Conservation (phyloP, 2,329 filamentous ascomycete species). For the Neonectria ditissima region DNA sequence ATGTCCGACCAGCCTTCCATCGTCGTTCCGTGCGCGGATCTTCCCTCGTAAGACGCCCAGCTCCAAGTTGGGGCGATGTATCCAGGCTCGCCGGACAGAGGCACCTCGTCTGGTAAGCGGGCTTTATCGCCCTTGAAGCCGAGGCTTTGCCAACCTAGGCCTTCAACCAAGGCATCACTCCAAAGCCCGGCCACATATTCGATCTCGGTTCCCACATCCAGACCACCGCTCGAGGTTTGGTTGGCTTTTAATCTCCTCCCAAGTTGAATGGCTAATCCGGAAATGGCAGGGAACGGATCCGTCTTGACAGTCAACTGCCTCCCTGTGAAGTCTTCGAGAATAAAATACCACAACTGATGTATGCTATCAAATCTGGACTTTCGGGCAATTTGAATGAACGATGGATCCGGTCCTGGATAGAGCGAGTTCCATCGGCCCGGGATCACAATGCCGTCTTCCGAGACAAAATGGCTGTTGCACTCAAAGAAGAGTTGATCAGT, state of each 20-base stretch:
- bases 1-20: constrained; percentile 16
- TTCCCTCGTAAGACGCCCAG: background rate
- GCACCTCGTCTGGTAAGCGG: background rate
- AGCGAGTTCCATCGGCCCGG: constrained; percentile 20
- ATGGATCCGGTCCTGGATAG: background rate
- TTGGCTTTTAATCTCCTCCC: background rate
- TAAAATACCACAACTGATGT: constrained; percentile 17
- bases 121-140: background rate
- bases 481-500: constrained; percentile 26
- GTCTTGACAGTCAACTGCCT: background rate
- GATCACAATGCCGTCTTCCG: constrained; percentile 21
- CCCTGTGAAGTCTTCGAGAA: constrained; percentile 6
- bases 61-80: constrained; percentile 30
- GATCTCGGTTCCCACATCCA: background rate
- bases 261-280: constrained; percentile 3
- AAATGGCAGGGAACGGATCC: constrained; percentile 10
- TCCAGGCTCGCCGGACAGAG: constrained; percentile 7
- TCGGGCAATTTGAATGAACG: background rate
- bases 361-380: background rate
- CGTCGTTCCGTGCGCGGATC: background rate
- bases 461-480: constrained; percentile 23
- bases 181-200: constrained; percentile 17
- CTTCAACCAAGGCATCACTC: constrained; percentile 9
- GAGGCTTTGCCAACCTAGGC: background rate
- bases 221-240: no score